A percentile compares a stretch with the other conserved stretches of the same genome.
These are phyloP conservation scores for Metarhizium robertsii DNA, from an alignment of 2,329 filamentous ascomycete species.

Conservation along the genomic window DNA sequence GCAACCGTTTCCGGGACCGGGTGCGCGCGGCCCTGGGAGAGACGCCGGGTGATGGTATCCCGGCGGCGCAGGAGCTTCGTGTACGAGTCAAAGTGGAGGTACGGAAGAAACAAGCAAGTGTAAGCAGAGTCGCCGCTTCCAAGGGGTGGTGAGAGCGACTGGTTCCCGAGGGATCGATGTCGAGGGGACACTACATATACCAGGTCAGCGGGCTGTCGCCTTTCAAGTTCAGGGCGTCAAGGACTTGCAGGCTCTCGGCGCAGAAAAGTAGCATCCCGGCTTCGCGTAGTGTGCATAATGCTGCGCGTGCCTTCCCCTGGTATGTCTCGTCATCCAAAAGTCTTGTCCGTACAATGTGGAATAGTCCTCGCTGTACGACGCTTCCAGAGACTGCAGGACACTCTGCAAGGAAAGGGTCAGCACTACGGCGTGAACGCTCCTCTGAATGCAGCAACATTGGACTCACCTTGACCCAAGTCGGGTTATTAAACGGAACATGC, in stretches of 20 bases:
- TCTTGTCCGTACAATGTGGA: constrained; percentile 33
- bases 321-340: constrained; percentile 39
- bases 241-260: constrained; percentile 24
- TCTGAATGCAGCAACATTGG: not conserved
- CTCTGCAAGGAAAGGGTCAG: constrained; percentile 18
- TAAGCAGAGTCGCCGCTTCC: constrained; percentile 21
- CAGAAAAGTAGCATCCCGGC: constrained; percentile 37
- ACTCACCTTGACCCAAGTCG: constrained; percentile 46
- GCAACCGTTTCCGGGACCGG: constrained; percentile 47
- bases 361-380: constrained; percentile 26
- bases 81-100: constrained; percentile 58
- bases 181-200: constrained; percentile 24
- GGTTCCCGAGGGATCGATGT: constrained; percentile 17
- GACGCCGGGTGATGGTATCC: constrained; percentile 41
- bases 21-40: constrained; percentile 42
- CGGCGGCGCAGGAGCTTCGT: constrained; percentile 46
- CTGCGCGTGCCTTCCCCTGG: constrained; percentile 38
- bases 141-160: constrained; percentile 19
- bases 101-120: constrained; percentile 45
- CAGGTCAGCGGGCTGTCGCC: not conserved
- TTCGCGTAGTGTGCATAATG: constrained; percentile 40
- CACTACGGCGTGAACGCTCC: not conserved
- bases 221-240: not conserved
- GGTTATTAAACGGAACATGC: constrained; percentile 47
- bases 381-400: constrained; percentile 34